A percentile compares a stretch with the other conserved stretches of the same genome.
Evolutionary conservation across 805 yeast genomes (phyloP).

Genomic region (Lipomyces chichibuensis): DNA sequence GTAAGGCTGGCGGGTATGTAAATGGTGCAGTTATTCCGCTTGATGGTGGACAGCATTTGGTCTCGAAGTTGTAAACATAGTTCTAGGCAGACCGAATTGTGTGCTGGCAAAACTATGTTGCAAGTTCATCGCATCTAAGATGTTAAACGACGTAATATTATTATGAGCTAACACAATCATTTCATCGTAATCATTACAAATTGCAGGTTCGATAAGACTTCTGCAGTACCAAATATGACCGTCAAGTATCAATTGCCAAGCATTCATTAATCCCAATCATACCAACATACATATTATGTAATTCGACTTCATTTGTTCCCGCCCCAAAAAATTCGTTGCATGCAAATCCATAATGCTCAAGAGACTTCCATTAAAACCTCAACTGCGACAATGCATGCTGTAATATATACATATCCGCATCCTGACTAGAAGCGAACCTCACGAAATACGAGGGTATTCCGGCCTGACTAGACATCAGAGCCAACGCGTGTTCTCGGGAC

Average conservation of each 20-base stretch:
- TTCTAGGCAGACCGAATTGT: background rate
- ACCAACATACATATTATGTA: background rate
- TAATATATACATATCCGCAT: conserved; percentile 21
- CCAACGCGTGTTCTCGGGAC: conserved; percentile 13
- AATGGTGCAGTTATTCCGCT: conserved; percentile 70
- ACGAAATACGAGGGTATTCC: conserved; percentile 16
- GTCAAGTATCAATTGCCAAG: background rate
- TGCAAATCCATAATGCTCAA: background rate
- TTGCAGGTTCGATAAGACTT: too few species aligned
- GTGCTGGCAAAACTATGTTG: background rate
- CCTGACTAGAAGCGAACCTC: conserved; percentile 16
- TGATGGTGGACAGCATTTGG: conserved; percentile 67
- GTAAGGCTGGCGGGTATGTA: conserved; percentile 60
- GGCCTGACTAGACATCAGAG: conserved; percentile 8
- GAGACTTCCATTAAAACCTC: background rate
- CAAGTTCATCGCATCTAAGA: background rate
- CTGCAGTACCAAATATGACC: background rate
- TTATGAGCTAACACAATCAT: background rate
- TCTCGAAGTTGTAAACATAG: conserved; percentile 40
- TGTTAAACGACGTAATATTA: background rate
- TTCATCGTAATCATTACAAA: background rate
- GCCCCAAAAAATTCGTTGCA: background rate
- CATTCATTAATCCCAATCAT: background rate
- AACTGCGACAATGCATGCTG: conserved; percentile 8
- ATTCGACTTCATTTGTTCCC: background rate